Base-by-base conservation (phyloP, 2,329 filamentous ascomycete species). In the Paracamarosporium sp. region DNA sequence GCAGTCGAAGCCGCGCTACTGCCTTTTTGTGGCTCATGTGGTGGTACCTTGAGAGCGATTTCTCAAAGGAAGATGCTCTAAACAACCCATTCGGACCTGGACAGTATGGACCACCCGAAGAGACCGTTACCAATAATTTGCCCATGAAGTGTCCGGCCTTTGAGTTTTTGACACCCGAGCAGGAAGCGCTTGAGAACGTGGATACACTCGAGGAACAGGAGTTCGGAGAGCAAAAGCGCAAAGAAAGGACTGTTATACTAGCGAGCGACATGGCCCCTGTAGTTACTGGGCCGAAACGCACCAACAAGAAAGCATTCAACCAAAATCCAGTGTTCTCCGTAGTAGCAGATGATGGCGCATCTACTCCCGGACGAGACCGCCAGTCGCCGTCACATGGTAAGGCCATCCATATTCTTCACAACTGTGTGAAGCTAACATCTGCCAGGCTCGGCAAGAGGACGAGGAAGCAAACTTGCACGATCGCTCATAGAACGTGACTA, bases 21-120 rank as follows among this genome's bases (percentile, higher is more conserved):
- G 94, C 94, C 0, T 99, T 99, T 67, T 80, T 99, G 20, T 99
- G 95, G 95, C 82, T 99, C 62, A 96, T 99, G 88, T 99, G 95
- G 95, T 97, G 95, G 82, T 98, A 99, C 72, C 85, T 99, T 17
- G 95, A 99, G 75, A 97, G 93, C 27, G 92, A 97, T 74, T 98
- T 97, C 66, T 91, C 91, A 0, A 88, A 90, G 66, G 91, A 97
- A 69, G 92, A 91, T 55, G 94, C 92, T 43, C 85, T 92, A 46
- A 89, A 91, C 66, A 99, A 99, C 70, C 95, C 95, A 0, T 99
- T 97, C 68, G 95, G 95, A 0, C 76, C 75, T 11, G 82, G 82
- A n/a, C 74, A 76, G 56, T 70, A 74, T 50, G 76, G 71, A 1
- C 68, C 63, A 8, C 60, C 69, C 17, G 73, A 70, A n/a, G 70